Percentiles rank a stretch among this genome's conserved stretches.
Conservation (phyloP, 1,139 yeast species). For the Candida glucosophila region DNA sequence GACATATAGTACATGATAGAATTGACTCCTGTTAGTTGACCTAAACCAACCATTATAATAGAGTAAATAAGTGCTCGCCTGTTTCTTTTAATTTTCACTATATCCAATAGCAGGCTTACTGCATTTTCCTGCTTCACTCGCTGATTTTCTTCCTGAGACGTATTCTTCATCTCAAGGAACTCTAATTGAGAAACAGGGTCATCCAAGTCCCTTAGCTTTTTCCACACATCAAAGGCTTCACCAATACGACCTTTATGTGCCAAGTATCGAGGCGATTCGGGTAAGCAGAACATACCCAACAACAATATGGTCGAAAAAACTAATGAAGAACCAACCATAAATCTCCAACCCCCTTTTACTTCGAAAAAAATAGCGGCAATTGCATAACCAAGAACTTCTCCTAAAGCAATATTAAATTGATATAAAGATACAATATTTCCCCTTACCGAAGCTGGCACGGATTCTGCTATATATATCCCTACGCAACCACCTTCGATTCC, state of each 20-base stretch:
- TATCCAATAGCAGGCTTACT: constrained; percentile 34
- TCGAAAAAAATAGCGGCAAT: constrained; percentile 47
- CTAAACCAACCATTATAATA: constrained; percentile 45
- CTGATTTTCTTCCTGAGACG: constrained; percentile 20
- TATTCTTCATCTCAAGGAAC: constrained; percentile 38
- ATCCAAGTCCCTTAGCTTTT: constrained; percentile 37
- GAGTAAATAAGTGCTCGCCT: constrained; percentile 52
- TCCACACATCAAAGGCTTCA: constrained; percentile 50
- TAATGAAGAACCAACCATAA: constrained; percentile 50
- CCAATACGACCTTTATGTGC: constrained; percentile 42
- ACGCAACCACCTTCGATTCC: constrained; percentile 58
- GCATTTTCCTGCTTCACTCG: constrained; percentile 15
- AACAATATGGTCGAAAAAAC: constrained; percentile 45
- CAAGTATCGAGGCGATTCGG: constrained; percentile 46
- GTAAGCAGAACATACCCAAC: constrained; percentile 38
- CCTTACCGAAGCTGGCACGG: constrained; percentile 48
- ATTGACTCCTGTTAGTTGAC: constrained; percentile 50
- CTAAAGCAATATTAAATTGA: constrained; percentile 51
- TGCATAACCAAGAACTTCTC: constrained; percentile 51
- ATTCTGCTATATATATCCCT: constrained; percentile 51
- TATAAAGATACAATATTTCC: constrained; percentile 51
- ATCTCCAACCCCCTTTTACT: constrained; percentile 52
- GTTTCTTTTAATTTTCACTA: constrained; percentile 44
- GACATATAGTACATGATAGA: constrained; percentile 52
- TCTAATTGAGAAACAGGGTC: constrained; percentile 34